These are phyloP conservation scores for Boletus sp. DNA, from an alignment of 1,284 basidiomycete genomes.

Conservation along the genomic window DNA sequence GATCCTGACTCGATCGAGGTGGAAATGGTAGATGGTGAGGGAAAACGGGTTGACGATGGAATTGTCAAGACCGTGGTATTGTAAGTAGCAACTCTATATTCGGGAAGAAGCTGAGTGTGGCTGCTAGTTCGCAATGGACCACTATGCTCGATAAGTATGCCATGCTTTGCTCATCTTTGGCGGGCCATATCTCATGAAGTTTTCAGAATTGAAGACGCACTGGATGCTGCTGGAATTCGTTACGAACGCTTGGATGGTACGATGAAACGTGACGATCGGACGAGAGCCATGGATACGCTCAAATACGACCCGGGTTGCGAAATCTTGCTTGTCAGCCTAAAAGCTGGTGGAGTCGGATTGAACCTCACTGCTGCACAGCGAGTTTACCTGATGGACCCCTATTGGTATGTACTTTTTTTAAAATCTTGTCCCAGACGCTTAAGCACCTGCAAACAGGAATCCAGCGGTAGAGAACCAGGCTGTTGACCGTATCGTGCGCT, in stretches of 20 bases:
- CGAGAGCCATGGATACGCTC: slow-evolving; percentile 84
- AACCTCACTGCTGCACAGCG: slow-evolving; percentile 91
- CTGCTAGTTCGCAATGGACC: slow-evolving; percentile 86
- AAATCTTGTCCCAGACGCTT: slow-evolving; percentile 1
- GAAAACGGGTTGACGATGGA: slow-evolving; percentile 64
- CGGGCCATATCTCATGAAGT: slow-evolving; percentile 11
- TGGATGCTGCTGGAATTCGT: slow-evolving; percentile 74
- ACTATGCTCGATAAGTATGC: slow-evolving; percentile 88
- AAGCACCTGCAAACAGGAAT: slow-evolving; percentile 58
- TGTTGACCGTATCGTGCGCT: slow-evolving; percentile 78
- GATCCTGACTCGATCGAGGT: slow-evolving; percentile 67
- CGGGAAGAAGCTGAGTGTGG: slow-evolving; percentile 18
- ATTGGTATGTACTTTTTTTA: slow-evolving; percentile 58
- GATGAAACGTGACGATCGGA: slow-evolving; percentile 93
- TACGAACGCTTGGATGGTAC: slow-evolving; percentile 93
- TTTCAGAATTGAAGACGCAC: slow-evolving; percentile 79
- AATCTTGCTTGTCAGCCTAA: slow-evolving; percentile 91
- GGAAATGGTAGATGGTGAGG: slow-evolving; percentile 70
- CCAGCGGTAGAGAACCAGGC: slow-evolving; percentile 96
- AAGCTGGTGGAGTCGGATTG: slow-evolving; percentile 95
- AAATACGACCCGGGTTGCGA: slow-evolving; percentile 83
- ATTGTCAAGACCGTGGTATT: slow-evolving; percentile 88
- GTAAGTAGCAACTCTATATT: slow-evolving; percentile 44
- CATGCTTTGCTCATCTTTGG: not conserved
- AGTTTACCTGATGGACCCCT: slow-evolving; percentile 93